Evolutionary conservation across 2,329 filamentous ascomycete genomes (phyloP).

Genomic region (Fusarium sp.): DNA sequence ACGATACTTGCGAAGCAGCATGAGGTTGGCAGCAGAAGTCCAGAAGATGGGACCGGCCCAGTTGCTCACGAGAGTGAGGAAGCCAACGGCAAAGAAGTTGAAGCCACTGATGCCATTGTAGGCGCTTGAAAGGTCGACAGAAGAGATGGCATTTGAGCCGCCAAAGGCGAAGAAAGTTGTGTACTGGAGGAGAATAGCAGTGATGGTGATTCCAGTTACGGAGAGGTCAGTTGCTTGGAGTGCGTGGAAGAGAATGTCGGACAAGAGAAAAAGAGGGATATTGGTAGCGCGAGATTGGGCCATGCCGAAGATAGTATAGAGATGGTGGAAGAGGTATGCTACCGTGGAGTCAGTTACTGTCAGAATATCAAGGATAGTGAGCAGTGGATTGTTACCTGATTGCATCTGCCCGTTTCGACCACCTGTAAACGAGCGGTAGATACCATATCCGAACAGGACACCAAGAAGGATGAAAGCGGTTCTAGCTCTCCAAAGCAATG

Average conservation of each 20-base stretch:
- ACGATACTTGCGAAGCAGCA: constrained; percentile 61
- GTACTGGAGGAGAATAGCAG: constrained; percentile 82
- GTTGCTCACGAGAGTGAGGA: constrained; percentile 88
- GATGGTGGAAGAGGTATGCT: constrained; percentile 70
- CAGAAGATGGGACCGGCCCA: constrained; percentile 95
- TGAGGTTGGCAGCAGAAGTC: constrained; percentile 73
- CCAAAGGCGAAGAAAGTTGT: constrained; percentile 90
- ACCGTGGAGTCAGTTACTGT: constrained; percentile 19
- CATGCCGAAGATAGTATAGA: constrained; percentile 82
- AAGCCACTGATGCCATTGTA: constrained; percentile 93
- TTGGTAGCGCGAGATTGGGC: constrained; percentile 90
- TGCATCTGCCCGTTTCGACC: constrained; percentile 41
- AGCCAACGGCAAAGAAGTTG: constrained; percentile 82
- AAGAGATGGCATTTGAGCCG: constrained; percentile 93
- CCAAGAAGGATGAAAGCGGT: constrained; percentile 64
- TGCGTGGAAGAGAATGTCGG: constrained; percentile 69
- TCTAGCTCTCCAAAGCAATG: constrained; percentile 63
- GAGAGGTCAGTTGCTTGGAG: constrained; percentile 62
- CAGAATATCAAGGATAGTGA: not conserved
- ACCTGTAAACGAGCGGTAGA: constrained; percentile 55
- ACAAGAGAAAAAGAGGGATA: constrained; percentile 84
- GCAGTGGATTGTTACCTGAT: constrained; percentile 45
- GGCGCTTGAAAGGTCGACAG: constrained; percentile 91
- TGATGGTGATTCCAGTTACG: constrained; percentile 72
- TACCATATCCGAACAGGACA: constrained; percentile 53